Evolutionary conservation across 2,329 filamentous ascomycete species (phyloP), one percentile per base, ranked within the genome.

Genomic region (Fusarium heterosporum): DNA sequence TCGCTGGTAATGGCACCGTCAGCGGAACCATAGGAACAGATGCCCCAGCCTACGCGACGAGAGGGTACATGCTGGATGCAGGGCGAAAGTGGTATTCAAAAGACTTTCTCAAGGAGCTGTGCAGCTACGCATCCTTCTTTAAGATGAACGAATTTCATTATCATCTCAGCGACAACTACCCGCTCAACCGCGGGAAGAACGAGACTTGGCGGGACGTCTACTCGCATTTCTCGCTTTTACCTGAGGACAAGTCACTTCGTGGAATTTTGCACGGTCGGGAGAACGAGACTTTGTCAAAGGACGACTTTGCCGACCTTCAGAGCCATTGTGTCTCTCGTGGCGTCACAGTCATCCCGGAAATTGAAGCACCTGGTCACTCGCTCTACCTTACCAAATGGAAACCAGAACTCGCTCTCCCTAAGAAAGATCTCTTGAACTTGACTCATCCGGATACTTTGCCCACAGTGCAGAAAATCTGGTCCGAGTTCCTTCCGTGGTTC

Each of bases 121-220:
- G 61, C 41, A 64, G 61, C 9, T 64, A 64, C 4, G 59, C 61
- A 3, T 64, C 61, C 10, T 64, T 64, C 40, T 64, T 64, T 22
- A 64, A 64, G n/a, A 64, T 64, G 52, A 64, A 59, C 12, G 61
- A 64, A 22, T 64, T 64, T 8, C 61, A 64, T 1, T 64, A 64
- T 2, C 61, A 64, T 6, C 59, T 64, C 1, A 64, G 61, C 6
- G 61, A 64, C 9, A 64, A 64, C 6, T 64, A 64, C 22, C 61
- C 61, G 4, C 52, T 64, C 1, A 64, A 64, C 1, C 61, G 61
- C 4, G 61, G 61, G 8, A 64, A 64, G 13, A 64, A 64, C 2
- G 59, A 64, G 4, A 64, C 52, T 41, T 64, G 61, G 61, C 32
- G 46, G 2, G 38, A 52, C 8, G 61, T 64, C 0, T 64, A 64